phyloP scores from a whole-genome alignment of 2,329 filamentous ascomycete species.

The Coniochaeta sp. region DNA sequence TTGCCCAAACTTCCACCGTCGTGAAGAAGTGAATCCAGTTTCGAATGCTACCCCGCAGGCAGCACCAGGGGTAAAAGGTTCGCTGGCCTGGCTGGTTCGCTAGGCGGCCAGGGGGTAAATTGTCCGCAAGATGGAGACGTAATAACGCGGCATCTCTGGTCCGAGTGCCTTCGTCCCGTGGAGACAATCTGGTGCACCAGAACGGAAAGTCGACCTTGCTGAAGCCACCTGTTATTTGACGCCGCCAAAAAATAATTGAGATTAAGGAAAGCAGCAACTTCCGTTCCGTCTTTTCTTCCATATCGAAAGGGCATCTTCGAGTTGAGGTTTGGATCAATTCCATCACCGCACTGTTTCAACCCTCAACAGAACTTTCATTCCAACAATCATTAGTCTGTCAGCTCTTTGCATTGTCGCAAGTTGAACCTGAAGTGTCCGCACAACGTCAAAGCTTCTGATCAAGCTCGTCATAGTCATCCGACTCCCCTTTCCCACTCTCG shows the following conservation, averaged over 20 bases:
- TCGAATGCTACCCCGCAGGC: neutral
- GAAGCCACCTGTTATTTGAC: conserved; percentile 16
- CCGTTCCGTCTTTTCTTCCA: conserved; percentile 2
- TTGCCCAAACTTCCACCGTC: neutral
- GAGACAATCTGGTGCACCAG: conserved; percentile 2
- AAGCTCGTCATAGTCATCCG: neutral
- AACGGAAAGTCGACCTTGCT: conserved; percentile 6
- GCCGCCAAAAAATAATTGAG: neutral
- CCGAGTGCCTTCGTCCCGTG: neutral
- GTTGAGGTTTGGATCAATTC: neutral
- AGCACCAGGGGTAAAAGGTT: neutral
- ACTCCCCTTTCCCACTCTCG: neutral
- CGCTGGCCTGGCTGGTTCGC: too few species aligned
- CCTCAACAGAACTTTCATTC: neutral
- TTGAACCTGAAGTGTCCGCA: neutral
- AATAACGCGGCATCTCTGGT: conserved; percentile 3
- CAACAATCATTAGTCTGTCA: neutral
- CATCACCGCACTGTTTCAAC: neutral
- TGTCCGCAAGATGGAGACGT: neutral
- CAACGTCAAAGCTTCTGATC: neutral
- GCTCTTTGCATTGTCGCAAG: neutral
- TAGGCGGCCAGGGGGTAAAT: neutral
- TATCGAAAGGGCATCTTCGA: neutral
- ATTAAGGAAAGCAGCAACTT: neutral
- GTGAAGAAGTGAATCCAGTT: neutral